These are phyloP conservation scores for Musa schizocarpa DNA, from an alignment of 176 grass and related monocot genomes.

Conservation along the genomic window DNA sequence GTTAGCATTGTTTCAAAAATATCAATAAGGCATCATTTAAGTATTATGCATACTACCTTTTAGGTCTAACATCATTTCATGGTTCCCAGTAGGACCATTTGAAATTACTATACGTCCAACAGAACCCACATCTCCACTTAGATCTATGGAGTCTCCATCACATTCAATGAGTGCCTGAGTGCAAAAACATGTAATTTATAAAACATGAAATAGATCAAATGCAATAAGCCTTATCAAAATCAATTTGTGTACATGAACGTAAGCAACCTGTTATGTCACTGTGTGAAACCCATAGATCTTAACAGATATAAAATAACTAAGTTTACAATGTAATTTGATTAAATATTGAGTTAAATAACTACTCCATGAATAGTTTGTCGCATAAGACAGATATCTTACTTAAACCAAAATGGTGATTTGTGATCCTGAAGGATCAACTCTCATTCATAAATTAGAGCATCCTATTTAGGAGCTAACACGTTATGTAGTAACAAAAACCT, in stretches of 20 bases:
- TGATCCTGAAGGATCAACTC: neutral
- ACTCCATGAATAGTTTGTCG: neutral
- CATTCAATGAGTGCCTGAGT: constrained; percentile 86
- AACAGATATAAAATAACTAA: neutral
- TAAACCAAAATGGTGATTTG: neutral
- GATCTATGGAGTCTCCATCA: constrained; percentile 91
- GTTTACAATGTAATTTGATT: neutral
- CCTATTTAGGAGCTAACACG: neutral
- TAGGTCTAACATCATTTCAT: constrained; percentile 78
- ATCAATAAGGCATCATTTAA: too few species aligned
- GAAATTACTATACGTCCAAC: constrained; percentile 80
- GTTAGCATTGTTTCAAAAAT: neutral
- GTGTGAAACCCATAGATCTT: neutral
- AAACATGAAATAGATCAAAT: neutral
- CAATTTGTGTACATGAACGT: neutral
- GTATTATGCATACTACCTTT: constrained; percentile 44
- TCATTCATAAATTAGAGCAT: neutral
- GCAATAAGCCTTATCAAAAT: neutral
- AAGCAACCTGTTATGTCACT: neutral
- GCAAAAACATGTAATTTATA: constrained; percentile 1
- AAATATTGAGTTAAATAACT: neutral
- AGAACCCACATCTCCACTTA: constrained; percentile 90
- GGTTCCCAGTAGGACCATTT: constrained; percentile 50
- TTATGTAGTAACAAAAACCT: neutral
- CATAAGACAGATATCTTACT: neutral